A percentile compares a stretch with the other conserved stretches of the same genome.
phyloP scores from a whole-genome alignment of 1,284 basidiomycete species.

The Polyporus tsugae region DNA sequence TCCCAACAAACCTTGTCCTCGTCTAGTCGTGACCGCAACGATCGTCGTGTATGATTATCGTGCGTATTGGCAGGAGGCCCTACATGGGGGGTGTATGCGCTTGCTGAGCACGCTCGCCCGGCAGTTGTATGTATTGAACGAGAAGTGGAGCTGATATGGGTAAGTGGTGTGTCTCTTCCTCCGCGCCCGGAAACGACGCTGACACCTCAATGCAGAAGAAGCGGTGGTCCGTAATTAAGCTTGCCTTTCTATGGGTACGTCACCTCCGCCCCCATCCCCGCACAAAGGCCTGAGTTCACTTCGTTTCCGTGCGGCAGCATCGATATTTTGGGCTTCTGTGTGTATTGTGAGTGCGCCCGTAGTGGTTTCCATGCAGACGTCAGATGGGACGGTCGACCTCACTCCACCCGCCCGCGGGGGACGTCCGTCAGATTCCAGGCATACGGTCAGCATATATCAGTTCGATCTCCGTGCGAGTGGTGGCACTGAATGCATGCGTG shows the following conservation, averaged over 20 bases:
- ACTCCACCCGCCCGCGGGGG: background rate
- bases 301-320: constrained; percentile 27
- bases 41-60: constrained; percentile 40
- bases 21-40: constrained; percentile 32
- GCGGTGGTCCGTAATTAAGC: constrained; percentile 41
- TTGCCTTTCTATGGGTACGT: constrained; percentile 39
- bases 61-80: constrained; percentile 17
- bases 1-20: background rate
- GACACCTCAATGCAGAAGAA: constrained; percentile 33
- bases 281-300: constrained; percentile 12
- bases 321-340: constrained; percentile 39
- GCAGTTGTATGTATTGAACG: constrained; percentile 37
- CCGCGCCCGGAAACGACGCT: background rate
- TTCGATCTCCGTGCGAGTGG: background rate
- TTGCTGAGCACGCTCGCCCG: background rate
- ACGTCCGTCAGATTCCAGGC: constrained; percentile 31
- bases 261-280: constrained; percentile 8
- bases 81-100: background rate
- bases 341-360: constrained; percentile 32
- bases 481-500: constrained; percentile 1
- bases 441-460: constrained; percentile 31
- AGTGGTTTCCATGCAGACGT: constrained; percentile 34
- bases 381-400: background rate
- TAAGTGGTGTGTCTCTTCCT: constrained; percentile 13
- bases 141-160: constrained; percentile 42